A percentile compares a stretch with the other conserved stretches of the same genome.
Evolutionary conservation across 2,329 filamentous ascomycete species (phyloP).

Genomic region (Microcyclospora tardicrescens): DNA sequence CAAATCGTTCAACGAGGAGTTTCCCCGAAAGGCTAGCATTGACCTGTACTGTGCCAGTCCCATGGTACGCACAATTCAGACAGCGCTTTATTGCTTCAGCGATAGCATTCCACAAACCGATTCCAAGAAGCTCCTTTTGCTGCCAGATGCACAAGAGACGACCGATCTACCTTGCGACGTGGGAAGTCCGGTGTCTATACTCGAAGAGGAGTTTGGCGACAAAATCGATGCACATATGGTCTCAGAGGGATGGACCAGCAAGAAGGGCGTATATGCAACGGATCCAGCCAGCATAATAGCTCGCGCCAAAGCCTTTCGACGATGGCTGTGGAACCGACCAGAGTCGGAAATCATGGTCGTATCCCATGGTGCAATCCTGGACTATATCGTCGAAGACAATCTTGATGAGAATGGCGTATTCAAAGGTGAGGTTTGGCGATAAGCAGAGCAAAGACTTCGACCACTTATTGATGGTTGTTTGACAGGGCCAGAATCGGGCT

Average conservation of each 20-base stretch:
- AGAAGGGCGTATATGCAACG: conserved; percentile 4
- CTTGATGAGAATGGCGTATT: too few relatives aligned
- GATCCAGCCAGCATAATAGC: too few relatives aligned
- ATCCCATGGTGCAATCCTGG: too few relatives aligned
- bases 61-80: conserved; percentile 7
- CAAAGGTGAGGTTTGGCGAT: too few relatives aligned
- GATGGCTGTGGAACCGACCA: background rate
- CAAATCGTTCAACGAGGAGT: conserved; percentile 1
- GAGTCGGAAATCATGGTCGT: too few relatives aligned
- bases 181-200: background rate
- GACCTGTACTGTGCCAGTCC: conserved; percentile 7
- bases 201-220: conserved; percentile 3
- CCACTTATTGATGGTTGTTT: too few relatives aligned
- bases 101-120: background rate
- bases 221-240: conserved; percentile 2
- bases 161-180: conserved; percentile 5
- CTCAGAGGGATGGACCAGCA: conserved; percentile 5
- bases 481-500: background rate
- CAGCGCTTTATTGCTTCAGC: conserved; percentile 5
- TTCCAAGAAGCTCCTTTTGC: conserved; percentile 1
- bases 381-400: too few relatives aligned
- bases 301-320: background rate
- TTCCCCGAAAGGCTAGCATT: conserved; percentile 3
- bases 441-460: too few relatives aligned
- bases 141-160: conserved; percentile 6